These are phyloP conservation scores for Sherardia arvensis DNA, from an alignment of 257 asterid genomes.

Conservation along the genomic window DNA sequence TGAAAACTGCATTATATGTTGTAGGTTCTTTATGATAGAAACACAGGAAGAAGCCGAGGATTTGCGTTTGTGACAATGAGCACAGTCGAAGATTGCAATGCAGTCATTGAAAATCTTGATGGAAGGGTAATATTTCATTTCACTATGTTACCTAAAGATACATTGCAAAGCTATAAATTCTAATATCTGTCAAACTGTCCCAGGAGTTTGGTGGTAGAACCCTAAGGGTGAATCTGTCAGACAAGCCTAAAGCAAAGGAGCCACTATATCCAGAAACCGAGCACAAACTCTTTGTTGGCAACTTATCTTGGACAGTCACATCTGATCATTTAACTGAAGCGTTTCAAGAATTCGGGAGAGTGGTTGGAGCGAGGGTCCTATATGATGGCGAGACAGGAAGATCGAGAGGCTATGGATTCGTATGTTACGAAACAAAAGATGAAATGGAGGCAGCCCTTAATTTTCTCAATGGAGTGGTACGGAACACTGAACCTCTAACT, in stretches of 20 bases:
- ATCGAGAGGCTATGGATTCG: slow-evolving; percentile 93
- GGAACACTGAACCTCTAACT: neutral
- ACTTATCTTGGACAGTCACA: slow-evolving; percentile 66
- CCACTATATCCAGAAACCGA: slow-evolving; percentile 89
- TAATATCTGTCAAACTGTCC: neutral
- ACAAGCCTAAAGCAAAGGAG: slow-evolving; percentile 76
- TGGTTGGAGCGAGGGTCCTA: slow-evolving; percentile 63
- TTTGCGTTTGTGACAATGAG: slow-evolving; percentile 97
- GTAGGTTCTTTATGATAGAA: slow-evolving; percentile 79
- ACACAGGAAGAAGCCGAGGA: slow-evolving; percentile 88
- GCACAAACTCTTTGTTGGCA: slow-evolving; percentile 77
- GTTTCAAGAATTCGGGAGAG: slow-evolving; percentile 53
- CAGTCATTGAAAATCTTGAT: slow-evolving; percentile 67
- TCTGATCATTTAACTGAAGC: slow-evolving; percentile 56
- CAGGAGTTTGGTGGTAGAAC: slow-evolving; percentile 89
- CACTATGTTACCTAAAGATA: neutral
- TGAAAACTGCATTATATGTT: neutral
- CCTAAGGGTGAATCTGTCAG: slow-evolving; percentile 79
- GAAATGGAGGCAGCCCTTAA: slow-evolving; percentile 73
- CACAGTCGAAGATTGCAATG: slow-evolving; percentile 59
- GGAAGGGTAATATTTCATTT: slow-evolving; percentile 47
- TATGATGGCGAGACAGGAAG: slow-evolving; percentile 74
- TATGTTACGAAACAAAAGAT: slow-evolving; percentile 42
- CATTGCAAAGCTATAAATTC: neutral
- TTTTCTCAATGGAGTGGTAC: slow-evolving; percentile 79